Evolutionary conservation across 495 filamentous ascomycete genomes (phyloP).

Genomic region (Podospora pseudopauciseta): DNA sequence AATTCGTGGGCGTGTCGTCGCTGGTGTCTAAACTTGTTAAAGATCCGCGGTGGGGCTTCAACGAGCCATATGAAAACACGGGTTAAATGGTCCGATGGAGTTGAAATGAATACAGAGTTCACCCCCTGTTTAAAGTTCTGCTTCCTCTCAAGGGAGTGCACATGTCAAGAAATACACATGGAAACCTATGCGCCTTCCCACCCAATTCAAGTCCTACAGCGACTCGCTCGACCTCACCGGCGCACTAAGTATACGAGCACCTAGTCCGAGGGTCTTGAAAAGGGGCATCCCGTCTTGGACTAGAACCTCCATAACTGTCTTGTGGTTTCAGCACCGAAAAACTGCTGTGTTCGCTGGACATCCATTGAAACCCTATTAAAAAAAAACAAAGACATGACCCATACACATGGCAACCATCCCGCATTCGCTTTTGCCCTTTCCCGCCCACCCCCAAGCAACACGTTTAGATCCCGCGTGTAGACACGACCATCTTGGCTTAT

Average conservation of each 20-base stretch:
- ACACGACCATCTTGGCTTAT: too few species aligned
- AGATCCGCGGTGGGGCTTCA: not conserved
- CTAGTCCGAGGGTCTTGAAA: not conserved
- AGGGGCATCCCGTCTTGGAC: too few species aligned
- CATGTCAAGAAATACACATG: not conserved
- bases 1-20: not conserved
- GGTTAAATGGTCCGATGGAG: not conserved
- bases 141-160: not conserved
- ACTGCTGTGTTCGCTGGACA: not conserved
- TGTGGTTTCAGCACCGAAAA: not conserved
- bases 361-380: not conserved
- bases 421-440: not conserved
- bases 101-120: not conserved
- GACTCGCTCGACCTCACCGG: not conserved
- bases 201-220: not conserved
- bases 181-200: not conserved
- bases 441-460: not conserved
- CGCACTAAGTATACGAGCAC: not conserved
- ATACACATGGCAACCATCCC: not conserved
- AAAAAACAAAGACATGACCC: not conserved
- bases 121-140: not conserved
- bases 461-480: not conserved
- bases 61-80: not conserved
- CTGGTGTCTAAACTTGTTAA: not conserved
- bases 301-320: too few species aligned